Percentiles rank a stretch among this genome's conserved stretches.
These are phyloP conservation scores for Teratosphaeriaceae sp. DNA, from an alignment of 2,329 filamentous ascomycete genomes.

Conservation along the genomic window DNA sequence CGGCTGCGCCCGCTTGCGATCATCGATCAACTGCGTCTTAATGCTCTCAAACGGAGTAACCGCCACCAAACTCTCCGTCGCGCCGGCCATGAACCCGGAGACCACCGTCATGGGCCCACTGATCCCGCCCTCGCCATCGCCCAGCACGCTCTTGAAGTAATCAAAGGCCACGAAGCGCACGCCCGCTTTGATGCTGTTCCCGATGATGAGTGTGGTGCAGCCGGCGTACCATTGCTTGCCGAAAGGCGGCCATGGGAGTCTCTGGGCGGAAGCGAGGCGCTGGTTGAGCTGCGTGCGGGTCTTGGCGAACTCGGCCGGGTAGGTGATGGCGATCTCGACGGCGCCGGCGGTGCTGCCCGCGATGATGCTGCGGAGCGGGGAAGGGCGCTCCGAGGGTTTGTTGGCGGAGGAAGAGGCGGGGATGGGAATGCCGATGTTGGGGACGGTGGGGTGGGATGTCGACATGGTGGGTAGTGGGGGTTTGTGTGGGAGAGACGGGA, in stretches of 20 bases:
- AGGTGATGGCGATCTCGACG: slow-evolving; percentile 92
- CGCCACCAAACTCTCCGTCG: slow-evolving; percentile 86
- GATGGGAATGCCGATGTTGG: slow-evolving; percentile 14
- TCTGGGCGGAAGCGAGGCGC: slow-evolving; percentile 70
- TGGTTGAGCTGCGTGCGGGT: slow-evolving; percentile 90
- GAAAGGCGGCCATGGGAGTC: slow-evolving; percentile 91
- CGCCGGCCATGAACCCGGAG: slow-evolving; percentile 88
- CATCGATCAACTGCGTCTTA: slow-evolving; percentile 97
- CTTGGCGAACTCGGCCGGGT: slow-evolving; percentile 95
- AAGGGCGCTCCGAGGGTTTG: slow-evolving; percentile 49
- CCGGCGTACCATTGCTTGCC: slow-evolving; percentile 95
- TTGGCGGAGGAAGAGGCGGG: slow-evolving; percentile 1
- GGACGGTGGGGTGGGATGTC: slow-evolving; percentile 11
- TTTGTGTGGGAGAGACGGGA: not conserved
- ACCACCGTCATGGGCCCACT: slow-evolving; percentile 86
- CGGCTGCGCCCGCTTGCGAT: slow-evolving; percentile 78
- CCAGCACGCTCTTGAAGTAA: slow-evolving; percentile 77
- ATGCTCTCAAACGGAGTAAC: slow-evolving; percentile 98
- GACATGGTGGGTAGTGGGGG: slow-evolving; percentile 8
- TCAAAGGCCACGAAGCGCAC: slow-evolving; percentile 97
- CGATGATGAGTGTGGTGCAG: slow-evolving; percentile 93
- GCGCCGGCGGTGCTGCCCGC: slow-evolving; percentile 92
- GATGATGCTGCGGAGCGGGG: slow-evolving; percentile 78
- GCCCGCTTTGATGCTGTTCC: slow-evolving; percentile 92
- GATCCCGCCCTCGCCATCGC: slow-evolving; percentile 79